Conservation (phyloP, 2,329 filamentous ascomycete species). For the Clarireedia paspali region DNA sequence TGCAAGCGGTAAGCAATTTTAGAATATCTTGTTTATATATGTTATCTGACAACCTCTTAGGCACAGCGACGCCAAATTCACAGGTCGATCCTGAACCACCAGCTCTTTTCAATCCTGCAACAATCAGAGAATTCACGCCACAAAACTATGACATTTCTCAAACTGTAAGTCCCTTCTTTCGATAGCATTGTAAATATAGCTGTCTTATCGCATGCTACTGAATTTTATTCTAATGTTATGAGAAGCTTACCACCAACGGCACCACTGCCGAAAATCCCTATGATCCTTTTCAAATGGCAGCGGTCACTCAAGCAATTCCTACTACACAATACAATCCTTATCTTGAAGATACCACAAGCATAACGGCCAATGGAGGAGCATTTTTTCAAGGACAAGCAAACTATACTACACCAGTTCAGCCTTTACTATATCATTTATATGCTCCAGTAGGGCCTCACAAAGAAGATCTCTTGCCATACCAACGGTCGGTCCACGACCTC, state of each 20-base stretch:
- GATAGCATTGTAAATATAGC: too few species aligned
- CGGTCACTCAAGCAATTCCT: conserved; percentile 43
- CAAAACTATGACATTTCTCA: conserved; percentile 45
- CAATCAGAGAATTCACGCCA: conserved; percentile 53
- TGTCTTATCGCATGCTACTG: not conserved
- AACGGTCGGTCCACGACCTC: conserved; percentile 81
- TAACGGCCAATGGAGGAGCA: conserved; percentile 46
- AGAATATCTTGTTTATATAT: not conserved
- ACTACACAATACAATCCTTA: conserved; percentile 65
- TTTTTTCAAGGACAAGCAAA: conserved; percentile 58
- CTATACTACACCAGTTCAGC: conserved; percentile 48
- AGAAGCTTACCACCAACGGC: conserved; percentile 39
- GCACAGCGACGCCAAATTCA: conserved; percentile 25
- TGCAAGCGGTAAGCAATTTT: conserved; percentile 25
- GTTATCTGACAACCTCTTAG: conserved; percentile 20
- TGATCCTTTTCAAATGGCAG: conserved; percentile 58
- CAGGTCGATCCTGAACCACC: conserved; percentile 31
- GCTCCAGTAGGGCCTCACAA: conserved; percentile 77
- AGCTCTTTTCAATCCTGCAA: conserved; percentile 46
- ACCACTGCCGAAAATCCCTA: conserved; percentile 43
- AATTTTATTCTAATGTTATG: conserved; percentile 14
- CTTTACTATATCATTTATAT: conserved; percentile 87
- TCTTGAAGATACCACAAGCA: conserved; percentile 53
- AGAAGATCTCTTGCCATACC: conserved; percentile 75
- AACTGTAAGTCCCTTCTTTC: conserved; percentile 32